Conservation (phyloP, 768 basidiomycete species). For the Clathrus columnatus region DNA sequence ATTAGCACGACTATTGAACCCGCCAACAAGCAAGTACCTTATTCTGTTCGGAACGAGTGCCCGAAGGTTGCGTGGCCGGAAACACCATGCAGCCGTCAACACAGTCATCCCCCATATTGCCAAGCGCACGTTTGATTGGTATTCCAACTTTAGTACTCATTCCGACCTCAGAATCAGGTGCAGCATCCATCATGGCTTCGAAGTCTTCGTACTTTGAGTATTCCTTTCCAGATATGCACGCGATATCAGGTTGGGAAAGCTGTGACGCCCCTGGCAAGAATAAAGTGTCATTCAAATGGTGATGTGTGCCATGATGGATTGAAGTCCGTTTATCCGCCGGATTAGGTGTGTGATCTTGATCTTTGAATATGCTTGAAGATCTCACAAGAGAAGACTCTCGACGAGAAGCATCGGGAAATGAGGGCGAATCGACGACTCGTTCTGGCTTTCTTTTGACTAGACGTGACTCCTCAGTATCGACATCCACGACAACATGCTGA, state of each 20-base stretch:
- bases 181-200: conserved; percentile 48
- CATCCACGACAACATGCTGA: conserved; percentile 17
- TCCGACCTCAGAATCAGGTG: conserved; percentile 46
- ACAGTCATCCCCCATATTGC: background rate
- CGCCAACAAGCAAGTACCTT: background rate
- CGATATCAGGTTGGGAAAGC: conserved; percentile 46
- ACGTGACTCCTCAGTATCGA: conserved; percentile 25
- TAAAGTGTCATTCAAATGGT: background rate
- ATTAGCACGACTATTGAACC: background rate
- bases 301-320: background rate
- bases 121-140: no score
- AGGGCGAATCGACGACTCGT: background rate
- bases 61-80: background rate
- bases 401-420: conserved; percentile 9
- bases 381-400: conserved; percentile 10
- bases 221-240: conserved; percentile 55
- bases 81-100: background rate
- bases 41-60: background rate
- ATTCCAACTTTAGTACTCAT: conserved; percentile 4
- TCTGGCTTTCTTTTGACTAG: background rate
- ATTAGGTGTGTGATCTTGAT: background rate
- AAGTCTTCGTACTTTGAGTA: conserved; percentile 57
- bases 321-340: background rate
- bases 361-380: background rate
- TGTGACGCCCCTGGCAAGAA: conserved; percentile 34